Base-by-base conservation (phyloP, 192 early-diverging fungal species). In the Allomyces macrogynus region DNA sequence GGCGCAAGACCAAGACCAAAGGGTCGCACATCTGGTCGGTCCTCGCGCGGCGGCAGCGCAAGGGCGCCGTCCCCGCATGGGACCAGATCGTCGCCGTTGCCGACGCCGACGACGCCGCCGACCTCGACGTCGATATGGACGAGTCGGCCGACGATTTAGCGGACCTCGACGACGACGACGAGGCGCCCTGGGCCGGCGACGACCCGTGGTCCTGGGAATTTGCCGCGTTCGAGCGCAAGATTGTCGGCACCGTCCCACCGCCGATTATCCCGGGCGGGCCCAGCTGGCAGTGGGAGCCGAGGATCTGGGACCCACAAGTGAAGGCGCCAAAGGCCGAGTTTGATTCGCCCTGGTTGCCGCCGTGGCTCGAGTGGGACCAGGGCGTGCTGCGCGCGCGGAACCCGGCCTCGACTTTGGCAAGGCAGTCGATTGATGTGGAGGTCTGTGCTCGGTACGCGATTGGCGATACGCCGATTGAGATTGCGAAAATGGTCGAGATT, bases 21-120 rank as follows among this genome's bases (percentile, higher is more conserved):
- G 87, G 87, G 23, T 83, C 82, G 60, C 84, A 85, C 63, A 86
- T 89, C 42, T 88, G 87, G 87, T 86, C 87, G 49, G 85, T 89
- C 64, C 32, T 40, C 32, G 32, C 32, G 32, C 32, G 32, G 32
- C 32, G 32, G 32, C 32, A 40, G 32, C 32, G 32, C 32, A 40
- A 40, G 32, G 32, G 32, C 5, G 32, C 32, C 4, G 32, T 40
- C 32, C 32, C 32, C 32, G 32, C 32, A 2, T 40, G 32, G 32
- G 32, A 40, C 32, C 32, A 40, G 32, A 40, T 40, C 32, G 32
- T 40, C 4, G 32, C 32, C 32, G 32, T 40, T 0, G 32, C 32
- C 7, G 32, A 40, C 32, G 32, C 32, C 32, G 32, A 40, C 32
- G 32, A 7, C 32, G 32, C 4, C 7, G 32, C 4, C 32, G 32